Percentiles rank a stretch among this genome's conserved stretches.
phyloP scores from a whole-genome alignment of 495 filamentous ascomycete genomes.

The Lophium mytilinum region DNA sequence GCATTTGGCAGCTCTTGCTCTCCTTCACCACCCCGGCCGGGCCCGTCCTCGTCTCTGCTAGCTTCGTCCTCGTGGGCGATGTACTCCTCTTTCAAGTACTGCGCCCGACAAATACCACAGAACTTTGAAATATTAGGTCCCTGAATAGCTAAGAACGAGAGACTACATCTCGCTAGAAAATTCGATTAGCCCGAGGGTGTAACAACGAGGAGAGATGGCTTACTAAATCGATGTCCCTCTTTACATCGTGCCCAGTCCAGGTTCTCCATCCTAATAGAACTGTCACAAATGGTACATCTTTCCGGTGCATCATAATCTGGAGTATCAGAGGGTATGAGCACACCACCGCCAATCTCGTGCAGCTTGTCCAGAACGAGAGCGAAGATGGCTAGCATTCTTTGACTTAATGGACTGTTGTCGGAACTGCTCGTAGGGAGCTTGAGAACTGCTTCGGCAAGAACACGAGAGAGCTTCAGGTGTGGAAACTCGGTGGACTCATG shows the following conservation, averaged over 20 bases:
- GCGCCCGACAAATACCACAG: slow-evolving; percentile 42
- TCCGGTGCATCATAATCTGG: slow-evolving; percentile 36
- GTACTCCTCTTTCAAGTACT: slow-evolving; percentile 43
- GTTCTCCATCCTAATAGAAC: slow-evolving; percentile 34
- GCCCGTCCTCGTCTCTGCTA: neutral
- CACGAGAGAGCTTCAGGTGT: slow-evolving; percentile 12
- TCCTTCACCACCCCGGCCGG: neutral
- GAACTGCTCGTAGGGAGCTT: neutral
- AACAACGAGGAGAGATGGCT: neutral
- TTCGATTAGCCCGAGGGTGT: neutral
- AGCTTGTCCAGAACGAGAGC: slow-evolving; percentile 20
- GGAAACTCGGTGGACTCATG: neutral
- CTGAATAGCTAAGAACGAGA: slow-evolving; percentile 49
- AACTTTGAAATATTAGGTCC: slow-evolving; percentile 47
- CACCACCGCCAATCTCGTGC: neutral
- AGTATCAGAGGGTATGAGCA: slow-evolving; percentile 4
- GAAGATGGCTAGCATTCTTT: slow-evolving; percentile 12
- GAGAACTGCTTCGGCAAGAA: slow-evolving; percentile 6
- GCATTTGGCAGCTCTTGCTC: neutral
- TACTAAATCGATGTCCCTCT: slow-evolving; percentile 41
- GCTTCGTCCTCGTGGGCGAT: slow-evolving; percentile 3
- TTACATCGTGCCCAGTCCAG: slow-evolving; percentile 35
- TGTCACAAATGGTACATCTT: slow-evolving; percentile 42
- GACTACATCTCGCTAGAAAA: slow-evolving; percentile 39
- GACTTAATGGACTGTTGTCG: slow-evolving; percentile 21